Evolutionary conservation across 176 grass and related monocot genomes (phyloP).

Genomic region (Triticum aestivum): IWGSC_CS_RefSeq_v2.1 NC_057796.1:480771901-480772400

Average conservation of each 20-base stretch:
- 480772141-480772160: background rate
- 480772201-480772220: conserved; percentile 70
- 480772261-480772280: conserved; percentile 73
- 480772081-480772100: too few relatives aligned
- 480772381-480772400: conserved; percentile 91
- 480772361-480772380: background rate
- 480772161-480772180: background rate
- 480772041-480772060: too few relatives aligned
- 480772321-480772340: background rate
- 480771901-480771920: background rate
- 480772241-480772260: conserved; percentile 91
- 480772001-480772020: too few relatives aligned
- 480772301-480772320: background rate
- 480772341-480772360: too few relatives aligned
- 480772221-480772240: conserved; percentile 92
- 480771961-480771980: too few relatives aligned
- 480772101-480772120: too few relatives aligned
- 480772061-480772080: too few relatives aligned
- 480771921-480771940: background rate
- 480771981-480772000: too few relatives aligned
- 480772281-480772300: background rate
- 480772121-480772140: background rate
- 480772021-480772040: too few relatives aligned
- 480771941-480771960: too few relatives aligned
- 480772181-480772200: conserved; percentile 40